phyloP scores from a whole-genome alignment of 208 protist genomes.

The Porcisia deanei region DNA sequence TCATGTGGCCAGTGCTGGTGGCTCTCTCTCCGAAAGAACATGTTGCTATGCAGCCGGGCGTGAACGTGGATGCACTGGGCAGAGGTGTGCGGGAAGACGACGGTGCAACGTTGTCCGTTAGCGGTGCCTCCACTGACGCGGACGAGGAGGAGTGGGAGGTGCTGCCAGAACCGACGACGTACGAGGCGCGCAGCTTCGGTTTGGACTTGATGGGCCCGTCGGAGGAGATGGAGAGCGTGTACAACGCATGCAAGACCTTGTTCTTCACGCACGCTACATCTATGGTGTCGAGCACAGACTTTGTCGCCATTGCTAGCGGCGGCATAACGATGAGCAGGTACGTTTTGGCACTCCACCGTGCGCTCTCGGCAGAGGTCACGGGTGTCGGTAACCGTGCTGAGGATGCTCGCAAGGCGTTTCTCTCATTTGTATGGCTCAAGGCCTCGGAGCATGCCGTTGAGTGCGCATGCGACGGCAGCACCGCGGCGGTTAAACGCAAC shows the following conservation, averaged over 20 bases:
- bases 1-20: conserved; percentile 51
- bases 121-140: neutral
- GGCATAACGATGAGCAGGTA: conserved; percentile 45
- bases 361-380: conserved; percentile 37
- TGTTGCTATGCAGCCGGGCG: neutral
- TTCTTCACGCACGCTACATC: conserved; percentile 42
- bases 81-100: neutral
- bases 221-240: conserved; percentile 43
- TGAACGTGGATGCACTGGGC: neutral
- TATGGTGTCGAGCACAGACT: conserved; percentile 23
- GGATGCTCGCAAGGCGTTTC: conserved; percentile 38
- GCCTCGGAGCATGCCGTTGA: conserved; percentile 42
- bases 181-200: conserved; percentile 42
- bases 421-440: conserved; percentile 65
- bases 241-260: conserved; percentile 45
- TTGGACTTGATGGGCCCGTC: conserved; percentile 38
- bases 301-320: conserved; percentile 22
- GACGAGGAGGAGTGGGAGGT: conserved; percentile 44
- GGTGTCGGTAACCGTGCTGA: conserved; percentile 44
- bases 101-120: neutral
- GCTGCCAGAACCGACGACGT: conserved; percentile 21
- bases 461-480: conserved; percentile 5
- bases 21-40: conserved; percentile 15
- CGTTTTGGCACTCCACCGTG: conserved; percentile 59
- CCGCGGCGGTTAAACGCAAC: conserved; percentile 44